Evolutionary conservation across 1,284 basidiomycete species (phyloP), one percentile per base, ranked within the genome.

Genomic region (Boletellus deceptivus): DNA sequence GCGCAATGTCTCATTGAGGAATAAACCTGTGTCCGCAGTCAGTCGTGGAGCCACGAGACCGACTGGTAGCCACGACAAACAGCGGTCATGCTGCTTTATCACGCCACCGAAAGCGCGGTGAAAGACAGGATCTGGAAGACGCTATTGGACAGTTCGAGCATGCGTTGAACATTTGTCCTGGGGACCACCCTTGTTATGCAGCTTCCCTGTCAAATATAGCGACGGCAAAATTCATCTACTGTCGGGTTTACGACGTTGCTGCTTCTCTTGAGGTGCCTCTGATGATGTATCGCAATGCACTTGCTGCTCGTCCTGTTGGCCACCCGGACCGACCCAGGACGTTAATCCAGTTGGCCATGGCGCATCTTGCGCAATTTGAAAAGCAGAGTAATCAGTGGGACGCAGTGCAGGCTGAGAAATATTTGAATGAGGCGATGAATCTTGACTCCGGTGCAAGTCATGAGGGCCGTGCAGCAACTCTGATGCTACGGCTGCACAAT

Each of bases 121-220:
- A 35, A 24, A 33, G 20, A 20, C 27, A 14, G 31, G 29, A 56
- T 27, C 47, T 56, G 3, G 39, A 52, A 1, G 11, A 22, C 13
- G 39, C 55, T 17, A 48, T 43, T 7, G 29, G 31, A n/a, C 35
- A 49, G 6, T 48, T 49, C 27, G 34, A 48, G 18, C 9, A n/a
- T 14, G 50, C 38, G 5, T 39, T 56, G 11, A 29, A 56, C 33
- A 34, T 29, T 33, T 56, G 55, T 41, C 46, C 55, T 2, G 13
- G 17, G 11, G 37, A 43, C 11, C 55, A 56, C 27, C 46, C 55
- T 29, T 35, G 50, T 31, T 46, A 50, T 22, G 36, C 49, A 4
- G 46, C 36, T 16, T 49, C 49, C 18, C 39, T 48, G 16, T 55
- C 44, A 11, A 55, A 55, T 38, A 22, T 51, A 27, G 48, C 48